Conservation (phyloP, 768 basidiomycete species). For the Aureoboletus auriporus region DNA sequence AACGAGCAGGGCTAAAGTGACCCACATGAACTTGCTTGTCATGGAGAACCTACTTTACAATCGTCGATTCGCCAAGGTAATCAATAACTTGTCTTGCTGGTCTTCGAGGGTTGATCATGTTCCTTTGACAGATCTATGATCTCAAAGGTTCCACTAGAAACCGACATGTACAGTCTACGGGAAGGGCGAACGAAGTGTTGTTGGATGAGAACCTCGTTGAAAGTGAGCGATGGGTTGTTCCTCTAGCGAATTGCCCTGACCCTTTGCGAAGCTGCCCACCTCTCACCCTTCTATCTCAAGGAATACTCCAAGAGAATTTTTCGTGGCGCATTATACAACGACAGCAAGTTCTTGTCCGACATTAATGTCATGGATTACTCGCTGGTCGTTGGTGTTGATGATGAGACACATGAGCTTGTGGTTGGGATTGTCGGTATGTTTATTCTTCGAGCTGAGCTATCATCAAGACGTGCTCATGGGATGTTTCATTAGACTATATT, state of each 20-base stretch:
- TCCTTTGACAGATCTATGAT: constrained; percentile 75
- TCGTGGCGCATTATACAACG: constrained; percentile 86
- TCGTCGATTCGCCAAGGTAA: constrained; percentile 83
- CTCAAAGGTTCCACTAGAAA: constrained; percentile 95
- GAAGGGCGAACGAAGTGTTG: constrained; percentile 87
- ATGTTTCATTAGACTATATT: constrained; percentile 66
- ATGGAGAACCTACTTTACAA: constrained; percentile 99
- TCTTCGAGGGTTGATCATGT: constrained; percentile 1
- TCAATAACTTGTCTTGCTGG: background rate
- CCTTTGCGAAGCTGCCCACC: constrained; percentile 62
- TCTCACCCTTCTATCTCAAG: constrained; percentile 89
- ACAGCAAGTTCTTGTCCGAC: constrained; percentile 91
- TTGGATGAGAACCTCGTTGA: constrained; percentile 95
- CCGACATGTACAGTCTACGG: constrained; percentile 87
- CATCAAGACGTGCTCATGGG: constrained; percentile 6
- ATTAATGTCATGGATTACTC: constrained; percentile 99
- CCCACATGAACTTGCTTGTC: constrained; percentile 92
- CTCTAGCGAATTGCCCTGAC: constrained; percentile 1
- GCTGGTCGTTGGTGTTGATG: constrained; percentile 92
- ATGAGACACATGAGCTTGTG: constrained; percentile 83
- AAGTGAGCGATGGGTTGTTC: constrained; percentile 42
- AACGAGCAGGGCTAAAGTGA: constrained; percentile 64
- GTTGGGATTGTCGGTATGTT: constrained; percentile 92
- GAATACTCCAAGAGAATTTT: constrained; percentile 95
- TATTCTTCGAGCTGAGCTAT: background rate